Base-by-base conservation (phyloP, 257 asterid genomes). In the Misopates orontium region DNA sequence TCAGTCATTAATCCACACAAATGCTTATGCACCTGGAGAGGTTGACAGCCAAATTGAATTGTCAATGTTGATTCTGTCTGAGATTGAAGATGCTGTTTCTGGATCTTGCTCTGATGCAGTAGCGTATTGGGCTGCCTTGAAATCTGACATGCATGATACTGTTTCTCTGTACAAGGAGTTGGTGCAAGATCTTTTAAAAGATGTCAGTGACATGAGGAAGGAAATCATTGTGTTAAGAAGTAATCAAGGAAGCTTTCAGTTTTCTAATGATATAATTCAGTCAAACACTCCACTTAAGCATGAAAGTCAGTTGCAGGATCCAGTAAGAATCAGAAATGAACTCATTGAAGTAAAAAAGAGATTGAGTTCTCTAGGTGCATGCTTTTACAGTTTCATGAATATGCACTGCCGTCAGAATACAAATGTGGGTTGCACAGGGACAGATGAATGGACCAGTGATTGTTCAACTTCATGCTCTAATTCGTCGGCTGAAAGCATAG, bases 261-360 rank as follows among this genome's bases (percentile, higher is more conserved):
- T 41, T 61, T 56, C 39, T 25, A 51, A 59, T 2, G 64, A 55
- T 58, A 71, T 55, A 56, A 67, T 58, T n/a, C n/a, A n/a, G n/a
- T n/a, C n/a, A n/a, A n/a, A n/a, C n/a, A n/a, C n/a, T 67, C 58
- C 69, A 25, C 6, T 16, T 41, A 45, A 40, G 69, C 71, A 71
- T 31, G 73, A 66, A 53, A 72, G 64, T 56, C 73, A 76, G 73
- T 66, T 73, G 22, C 62, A 48, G 49, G 60, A 71, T 56, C 72
- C 81, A 68, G 77, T 67, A 62, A 69, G 69, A 50, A 56, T 78
- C 40, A 55, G 71, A 64, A 70, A 74, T 72, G 83, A 79, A 75
- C 82, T 84, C 56, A 65, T 62, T 22, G 69, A 72, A 71, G 62
- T 77, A 71, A 78, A 77, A 32, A 71, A 68, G 10, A 73, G 73